A percentile compares a stretch with the other conserved stretches of the same genome.
Conservation (phyloP, 1,139 yeast species). For the Zygoascus hellenicus region DNA sequence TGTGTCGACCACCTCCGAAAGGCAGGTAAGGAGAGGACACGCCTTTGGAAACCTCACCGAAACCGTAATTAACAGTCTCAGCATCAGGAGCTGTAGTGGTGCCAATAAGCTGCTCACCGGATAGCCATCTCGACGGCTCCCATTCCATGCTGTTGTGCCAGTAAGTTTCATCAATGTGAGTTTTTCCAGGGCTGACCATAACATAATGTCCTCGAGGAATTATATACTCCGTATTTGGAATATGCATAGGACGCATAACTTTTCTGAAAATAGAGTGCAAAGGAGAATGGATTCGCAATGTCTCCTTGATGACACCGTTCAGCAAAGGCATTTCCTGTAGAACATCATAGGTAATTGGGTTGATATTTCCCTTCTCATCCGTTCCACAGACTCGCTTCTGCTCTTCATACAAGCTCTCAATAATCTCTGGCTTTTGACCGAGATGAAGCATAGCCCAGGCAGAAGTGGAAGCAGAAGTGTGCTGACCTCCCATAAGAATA, state of each 20-base stretch:
- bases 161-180: conserved; percentile 68
- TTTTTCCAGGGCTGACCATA: conserved; percentile 88
- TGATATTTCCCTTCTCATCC: conserved; percentile 38
- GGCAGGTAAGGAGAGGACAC: conserved; percentile 94
- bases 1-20: conserved; percentile 98
- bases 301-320: conserved; percentile 82
- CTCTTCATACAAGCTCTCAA: conserved; percentile 73
- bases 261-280: conserved; percentile 92
- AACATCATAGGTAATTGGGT: conserved; percentile 63
- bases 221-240: conserved; percentile 73
- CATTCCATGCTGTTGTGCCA: conserved; percentile 65
- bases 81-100: conserved; percentile 35
- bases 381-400: conserved; percentile 58
- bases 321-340: conserved; percentile 75
- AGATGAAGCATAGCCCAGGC: conserved; percentile 91
- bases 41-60: conserved; percentile 93
- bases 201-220: conserved; percentile 90
- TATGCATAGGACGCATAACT: conserved; percentile 70
- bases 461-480: conserved; percentile 93
- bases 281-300: conserved; percentile 93
- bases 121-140: conserved; percentile 89
- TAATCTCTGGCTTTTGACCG: conserved; percentile 78
- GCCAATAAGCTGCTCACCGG: conserved; percentile 39
- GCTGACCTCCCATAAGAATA: conserved; percentile 98
- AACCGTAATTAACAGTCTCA: conserved; percentile 82